Conservation (phyloP, 495 filamentous ascomycete genomes). For the Xylaria intraflava region DNA sequence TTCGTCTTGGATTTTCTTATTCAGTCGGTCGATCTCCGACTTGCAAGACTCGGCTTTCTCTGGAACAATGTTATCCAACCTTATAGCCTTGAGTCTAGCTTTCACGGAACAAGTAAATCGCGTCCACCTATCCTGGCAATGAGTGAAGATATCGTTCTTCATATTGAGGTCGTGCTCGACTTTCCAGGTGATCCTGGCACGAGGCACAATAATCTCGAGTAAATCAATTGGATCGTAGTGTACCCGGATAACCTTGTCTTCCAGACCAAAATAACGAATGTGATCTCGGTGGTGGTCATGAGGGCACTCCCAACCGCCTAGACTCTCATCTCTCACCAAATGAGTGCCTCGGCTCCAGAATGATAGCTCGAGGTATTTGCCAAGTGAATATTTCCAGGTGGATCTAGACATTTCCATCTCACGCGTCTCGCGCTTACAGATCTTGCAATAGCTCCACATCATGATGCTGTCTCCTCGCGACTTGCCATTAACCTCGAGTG, state of each 20-base stretch:
- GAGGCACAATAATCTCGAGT: slow-evolving; percentile 91
- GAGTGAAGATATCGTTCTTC: slow-evolving; percentile 83
- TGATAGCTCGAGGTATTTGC: slow-evolving; percentile 92
- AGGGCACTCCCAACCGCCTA: slow-evolving; percentile 50
- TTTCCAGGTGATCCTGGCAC: slow-evolving; percentile 89
- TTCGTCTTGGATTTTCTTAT: slow-evolving; percentile 72
- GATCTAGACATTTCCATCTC: slow-evolving; percentile 88
- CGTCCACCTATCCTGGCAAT: slow-evolving; percentile 70
- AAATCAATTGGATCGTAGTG: slow-evolving; percentile 89
- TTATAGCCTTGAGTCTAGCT: slow-evolving; percentile 75
- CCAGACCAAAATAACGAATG: slow-evolving; percentile 83
- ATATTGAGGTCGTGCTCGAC: slow-evolving; percentile 85
- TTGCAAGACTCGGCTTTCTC: slow-evolving; percentile 77
- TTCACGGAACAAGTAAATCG: slow-evolving; percentile 84
- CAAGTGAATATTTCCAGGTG: slow-evolving; percentile 98
- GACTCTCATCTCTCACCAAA: slow-evolving; percentile 60
- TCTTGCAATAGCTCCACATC: slow-evolving; percentile 97
- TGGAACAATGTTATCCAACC: slow-evolving; percentile 79
- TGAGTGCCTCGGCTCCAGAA: slow-evolving; percentile 88
- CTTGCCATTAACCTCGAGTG: slow-evolving; percentile 50
- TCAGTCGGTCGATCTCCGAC: slow-evolving; percentile 68
- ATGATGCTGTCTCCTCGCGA: slow-evolving; percentile 64
- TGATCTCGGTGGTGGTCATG: slow-evolving; percentile 93
- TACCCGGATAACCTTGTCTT: slow-evolving; percentile 75
- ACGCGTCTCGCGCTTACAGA: slow-evolving; percentile 82